Base-by-base conservation (phyloP, 75 land plant species). In the Adiantum capillusveneris region DNA sequence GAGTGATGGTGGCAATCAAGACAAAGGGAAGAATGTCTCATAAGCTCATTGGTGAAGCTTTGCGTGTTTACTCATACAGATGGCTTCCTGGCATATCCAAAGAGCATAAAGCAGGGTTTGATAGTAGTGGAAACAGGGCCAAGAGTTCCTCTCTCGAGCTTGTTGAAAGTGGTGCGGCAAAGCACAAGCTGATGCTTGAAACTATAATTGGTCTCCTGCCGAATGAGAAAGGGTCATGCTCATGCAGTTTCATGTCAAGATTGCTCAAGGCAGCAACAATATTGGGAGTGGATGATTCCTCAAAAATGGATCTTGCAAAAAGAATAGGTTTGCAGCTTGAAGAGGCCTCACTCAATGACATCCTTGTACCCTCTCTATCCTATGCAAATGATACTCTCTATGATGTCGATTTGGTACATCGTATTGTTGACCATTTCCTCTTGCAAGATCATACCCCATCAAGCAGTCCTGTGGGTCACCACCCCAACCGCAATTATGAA, bases 201-300 rank as follows among this genome's bases (percentile, higher is more conserved):
- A 81, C 74, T 30, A 71, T 87, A 27, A 64, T 84, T n/a, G 67
- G 77, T 22, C 44, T 84, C 39, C 58, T 87, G 20, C 91, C 87
- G 11, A 54, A 76, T 25, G 71, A 87, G 29, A 77, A 71, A 42
- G 77, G 67, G 26, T 55, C 74, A 31, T 72, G 72, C 57, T 68
- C 84, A 1, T 87, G 91, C 29, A 70, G 60, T 24, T 87, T 87
- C 55, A 44, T 87, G 31, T 45, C 75, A 11, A 68, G 73, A 72
- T 44, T 87, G 53, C 53, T 87, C 57, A 87, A 87, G 61, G 78
- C 71, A 48, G 78, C 79, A 14, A 65, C 64, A 26, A 49, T 80
- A 2, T 69, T 77, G 26, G 75, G 66, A 44, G 84, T 58, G 13
- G 60, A 75, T 26, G 65, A 66, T 16, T 67, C 71, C n/a, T 57